Evolutionary conservation across 1,284 basidiomycete genomes (phyloP), one percentile per base, ranked within the genome.

Genomic region (Melanopsichium pennsylvanicum): DNA sequence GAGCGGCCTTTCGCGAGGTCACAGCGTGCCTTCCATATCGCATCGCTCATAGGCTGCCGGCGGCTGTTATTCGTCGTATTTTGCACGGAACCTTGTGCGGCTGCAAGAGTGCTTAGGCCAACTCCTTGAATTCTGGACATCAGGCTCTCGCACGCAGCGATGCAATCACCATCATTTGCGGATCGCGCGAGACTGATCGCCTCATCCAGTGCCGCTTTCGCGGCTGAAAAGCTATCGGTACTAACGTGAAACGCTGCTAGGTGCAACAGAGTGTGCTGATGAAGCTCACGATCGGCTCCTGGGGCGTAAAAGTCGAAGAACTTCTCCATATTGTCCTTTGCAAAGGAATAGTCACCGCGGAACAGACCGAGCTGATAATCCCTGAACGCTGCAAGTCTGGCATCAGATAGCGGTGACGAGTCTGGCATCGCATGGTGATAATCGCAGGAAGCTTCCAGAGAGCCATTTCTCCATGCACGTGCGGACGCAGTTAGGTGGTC

Each of bases 221-320:
- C 67, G 12, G 67, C 67, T 11, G 40, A 40, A 16, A 57, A 56
- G 36, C 67, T 60, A 27, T 60, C 47, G 15, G 49, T 56, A 26
- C 38, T 50, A 19, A 64, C 40, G 22, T 70, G 67, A 26, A 70
- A 70, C 11, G 67, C 39, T 2, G 67, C 57, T 0, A 70, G 49
- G 33, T 70, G 60, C 22, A 70, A 27, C 19, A 70, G 36, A 4
- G 67, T 70, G 40, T 70, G 61, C 35, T 70, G 67, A 37, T 70
- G 67, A 11, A 70, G 57, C 35, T 70, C 67, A n/a, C 66, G 56
- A 32, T 69, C 66, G n/a, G 66, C 51, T 12, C 67, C 67, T 6
- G 67, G 67, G 5, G 67, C 52, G 31, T 60, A 64, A 45, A 64
- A 70, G 44, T 70, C 67, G 27, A 70, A 70, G 33, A 64, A 66